Conservation (phyloP, 2,329 filamentous ascomycete genomes). For the Magnaporthales sp. region DNA sequence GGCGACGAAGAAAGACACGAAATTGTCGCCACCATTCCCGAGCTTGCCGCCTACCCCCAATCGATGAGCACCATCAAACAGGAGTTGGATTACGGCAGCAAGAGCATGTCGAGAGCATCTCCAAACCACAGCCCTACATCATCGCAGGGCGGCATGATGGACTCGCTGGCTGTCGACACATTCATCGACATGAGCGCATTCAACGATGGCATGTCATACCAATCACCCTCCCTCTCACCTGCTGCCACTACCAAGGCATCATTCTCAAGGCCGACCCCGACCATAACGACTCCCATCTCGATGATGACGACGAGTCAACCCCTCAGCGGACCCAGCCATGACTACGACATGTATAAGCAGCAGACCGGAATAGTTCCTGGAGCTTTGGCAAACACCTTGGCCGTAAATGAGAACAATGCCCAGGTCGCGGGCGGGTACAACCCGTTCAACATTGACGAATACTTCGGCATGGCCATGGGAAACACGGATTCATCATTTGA, state of each 20-base stretch:
- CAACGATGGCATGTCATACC: constrained; percentile 38
- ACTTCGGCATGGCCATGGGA: constrained; percentile 33
- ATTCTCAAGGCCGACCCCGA: constrained; percentile 33
- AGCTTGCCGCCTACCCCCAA: background rate
- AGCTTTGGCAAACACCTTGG: constrained; percentile 70
- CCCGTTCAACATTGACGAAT: constrained; percentile 37
- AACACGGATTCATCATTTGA: constrained; percentile 62
- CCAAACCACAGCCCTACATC: constrained; percentile 15
- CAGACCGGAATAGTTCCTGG: constrained; percentile 88
- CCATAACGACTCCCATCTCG: constrained; percentile 44
- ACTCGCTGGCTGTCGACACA: constrained; percentile 42
- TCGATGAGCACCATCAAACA: constrained; percentile 4
- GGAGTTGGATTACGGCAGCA: constrained; percentile 2
- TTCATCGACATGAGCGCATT: constrained; percentile 55
- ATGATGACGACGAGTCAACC: constrained; percentile 45
- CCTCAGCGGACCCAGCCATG: constrained; percentile 78
- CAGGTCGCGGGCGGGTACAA: constrained; percentile 43
- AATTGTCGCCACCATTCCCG: background rate
- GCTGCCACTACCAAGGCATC: constrained; percentile 39
- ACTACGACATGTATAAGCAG: constrained; percentile 92
- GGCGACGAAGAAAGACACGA: background rate
- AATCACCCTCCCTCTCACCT: constrained; percentile 53
- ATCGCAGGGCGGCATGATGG: constrained; percentile 29
- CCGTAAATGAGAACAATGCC: constrained; percentile 56
- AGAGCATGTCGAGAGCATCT: constrained; percentile 7